Percentiles rank a stretch among this genome's conserved stretches.
phyloP scores from a whole-genome alignment of 2,329 filamentous ascomycete genomes.

The Thielaviopsis euricoi region DNA sequence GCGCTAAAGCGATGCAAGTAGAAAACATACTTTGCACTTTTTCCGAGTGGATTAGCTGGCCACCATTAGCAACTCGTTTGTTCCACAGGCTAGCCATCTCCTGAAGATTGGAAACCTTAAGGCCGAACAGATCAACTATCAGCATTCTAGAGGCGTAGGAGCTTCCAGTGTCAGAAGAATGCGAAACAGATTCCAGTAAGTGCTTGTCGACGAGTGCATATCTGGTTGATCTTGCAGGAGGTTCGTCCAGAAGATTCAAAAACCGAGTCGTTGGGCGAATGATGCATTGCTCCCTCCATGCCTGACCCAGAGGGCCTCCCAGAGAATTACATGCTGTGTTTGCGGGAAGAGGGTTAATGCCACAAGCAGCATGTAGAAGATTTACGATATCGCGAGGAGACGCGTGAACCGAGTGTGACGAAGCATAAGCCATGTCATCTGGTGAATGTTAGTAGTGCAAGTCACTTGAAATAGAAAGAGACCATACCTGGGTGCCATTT shows the following conservation, averaged over 20 bases:
- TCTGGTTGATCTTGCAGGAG: conserved; percentile 8
- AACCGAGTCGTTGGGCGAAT: conserved; percentile 33
- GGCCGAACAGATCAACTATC: conserved; percentile 35
- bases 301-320: conserved; percentile 32
- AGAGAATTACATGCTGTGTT: conserved; percentile 21
- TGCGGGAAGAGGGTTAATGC: conserved; percentile 23
- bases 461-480: neutral
- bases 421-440: conserved; percentile 54
- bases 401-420: conserved; percentile 45
- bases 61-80: conserved; percentile 27
- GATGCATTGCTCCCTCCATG: conserved; percentile 28
- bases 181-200: neutral
- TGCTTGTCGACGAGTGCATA: neutral
- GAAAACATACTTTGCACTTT: conserved; percentile 35
- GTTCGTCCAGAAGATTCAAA: conserved; percentile 33
- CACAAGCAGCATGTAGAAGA: conserved; percentile 54
- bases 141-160: conserved; percentile 31
- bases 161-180: conserved; percentile 18
- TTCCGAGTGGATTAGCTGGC: conserved; percentile 33
- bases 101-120: conserved; percentile 34
- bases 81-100: conserved; percentile 32
- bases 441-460: conserved; percentile 9
- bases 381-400: conserved; percentile 49
- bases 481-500: conserved; percentile 65
- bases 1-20: conserved; percentile 27